These are phyloP conservation scores for Alternaria panax DNA, from an alignment of 2,329 filamentous ascomycete species.

Conservation along the genomic window DNA sequence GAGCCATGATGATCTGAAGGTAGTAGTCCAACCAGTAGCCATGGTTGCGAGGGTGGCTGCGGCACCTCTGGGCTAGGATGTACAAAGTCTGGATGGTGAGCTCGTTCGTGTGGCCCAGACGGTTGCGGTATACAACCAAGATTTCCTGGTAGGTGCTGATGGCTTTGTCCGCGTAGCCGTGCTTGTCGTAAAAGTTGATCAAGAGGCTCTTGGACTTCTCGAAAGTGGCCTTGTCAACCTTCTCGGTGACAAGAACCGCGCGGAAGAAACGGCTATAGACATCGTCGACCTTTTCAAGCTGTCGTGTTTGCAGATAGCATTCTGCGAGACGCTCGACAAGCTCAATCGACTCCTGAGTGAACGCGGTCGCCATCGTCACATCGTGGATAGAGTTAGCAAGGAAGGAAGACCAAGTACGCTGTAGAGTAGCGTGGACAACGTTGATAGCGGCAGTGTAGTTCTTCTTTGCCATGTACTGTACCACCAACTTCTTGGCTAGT, in stretches of 20 bases:
- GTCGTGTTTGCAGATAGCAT: constrained; percentile 53
- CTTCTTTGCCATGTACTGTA: constrained; percentile 55
- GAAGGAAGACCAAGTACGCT: constrained; percentile 57
- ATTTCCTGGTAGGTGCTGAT: constrained; percentile 49
- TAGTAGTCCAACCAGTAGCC: constrained; percentile 58
- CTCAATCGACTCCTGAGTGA: constrained; percentile 56
- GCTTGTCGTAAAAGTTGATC: constrained; percentile 50
- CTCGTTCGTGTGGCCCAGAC: constrained; percentile 50
- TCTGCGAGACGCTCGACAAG: constrained; percentile 57
- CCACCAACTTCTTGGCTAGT: constrained; percentile 51
- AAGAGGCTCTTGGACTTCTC: constrained; percentile 46
- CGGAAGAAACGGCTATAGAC: constrained; percentile 51
- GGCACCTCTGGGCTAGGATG: constrained; percentile 51
- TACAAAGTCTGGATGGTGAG: constrained; percentile 59
- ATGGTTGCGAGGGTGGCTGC: constrained; percentile 50
- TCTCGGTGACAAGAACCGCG: constrained; percentile 43
- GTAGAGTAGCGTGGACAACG: constrained; percentile 56
- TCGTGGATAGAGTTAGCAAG: constrained; percentile 55
- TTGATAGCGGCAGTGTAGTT: constrained; percentile 58
- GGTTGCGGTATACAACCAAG: constrained; percentile 44
- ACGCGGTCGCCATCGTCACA: constrained; percentile 53
- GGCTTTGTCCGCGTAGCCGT: constrained; percentile 49
- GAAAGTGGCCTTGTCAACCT: constrained; percentile 40
- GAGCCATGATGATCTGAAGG: constrained; percentile 54
- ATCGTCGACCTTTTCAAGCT: constrained; percentile 50